Base-by-base conservation (phyloP, 2,329 filamentous ascomycete species). In the Aspergillus nomiae region DNA sequence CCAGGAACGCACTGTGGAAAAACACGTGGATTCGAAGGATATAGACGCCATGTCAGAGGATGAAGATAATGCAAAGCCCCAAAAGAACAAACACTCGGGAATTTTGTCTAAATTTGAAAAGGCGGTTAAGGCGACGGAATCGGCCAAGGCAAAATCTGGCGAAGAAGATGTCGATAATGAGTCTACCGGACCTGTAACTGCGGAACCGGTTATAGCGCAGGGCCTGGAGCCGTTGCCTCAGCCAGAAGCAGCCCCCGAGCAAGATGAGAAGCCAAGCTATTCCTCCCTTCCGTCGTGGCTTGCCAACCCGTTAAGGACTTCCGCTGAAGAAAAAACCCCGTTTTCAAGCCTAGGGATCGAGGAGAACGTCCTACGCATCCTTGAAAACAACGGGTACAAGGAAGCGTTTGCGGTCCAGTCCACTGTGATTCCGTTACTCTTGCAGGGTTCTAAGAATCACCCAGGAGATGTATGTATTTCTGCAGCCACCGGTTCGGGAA, bases 401-500 rank as follows among this genome's bases (percentile, higher is more conserved):
- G 82, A 89, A 56, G 91, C 92, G 0, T 89, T 95, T 73, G 90
- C 92, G 0, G 88, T 96, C 1, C 92, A 96, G 77, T 88, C 91
- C 6, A 88, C 89, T 1, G 85, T 95, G 0, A 84, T 99, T 30
- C 94, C 94, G 0, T 83, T 96, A 46, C 84, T 99, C 6, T 82
- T 96, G 4, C 89, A 87, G 26, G 86, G 85, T 0, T 84, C 85
- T 48, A 82, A 85, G 61, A 81, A 85, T 41, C 84, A 88, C 41
- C 80, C 86, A 1, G 91, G 92, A 6, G 95, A 99, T 75, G 78
- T 99, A 5, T 90, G 96, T 51, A 89, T 99, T 3, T 95, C 93
- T 9, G 95, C 96, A 0, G 91, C 94, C 1, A 99, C 95, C 0
- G 95, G 95, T 10, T 98, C 95, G 0, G 95, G 95, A 61, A 99